Evolutionary conservation across 805 yeast genomes (phyloP), one percentile per base, ranked within the genome.

Genomic region (Phaffomyces thermotolerans): DNA sequence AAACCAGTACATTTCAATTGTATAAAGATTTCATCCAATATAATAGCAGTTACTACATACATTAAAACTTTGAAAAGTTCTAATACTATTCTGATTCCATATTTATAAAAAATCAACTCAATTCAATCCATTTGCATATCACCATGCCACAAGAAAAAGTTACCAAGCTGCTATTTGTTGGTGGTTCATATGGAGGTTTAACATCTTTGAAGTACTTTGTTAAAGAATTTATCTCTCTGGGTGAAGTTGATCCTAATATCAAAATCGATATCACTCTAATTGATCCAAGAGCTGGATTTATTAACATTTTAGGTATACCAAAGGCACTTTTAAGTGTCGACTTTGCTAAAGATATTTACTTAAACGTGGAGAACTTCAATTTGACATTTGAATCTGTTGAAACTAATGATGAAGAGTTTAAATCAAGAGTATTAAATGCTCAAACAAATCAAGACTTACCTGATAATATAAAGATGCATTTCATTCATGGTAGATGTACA

Each of bases 261-360:
- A 34, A 43, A 17, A 43, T 60, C 6, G 60, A 65, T n/a, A 53
- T 66, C 15, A 53, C 54, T 1, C 39, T 69, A n/a, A 50, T 68
- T 2, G 73, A 69, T 36, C 70, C 72, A 13, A 57, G 68, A 40
- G 62, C 64, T 2, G 74, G 74, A 8, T 65, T 68, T 43, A 55
- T 69, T 44, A 69, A 69, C 45, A 46, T 67, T 4, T 51, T 67
- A 43, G 73, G 71, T 1, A 57, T 67, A 9, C 73, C 73, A 9
- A 52, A 62, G 13, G 60, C 69, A 6, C 55, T 69, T 17, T 56
- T 67, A 37, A 67, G 66, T 46, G 50, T 54, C 0, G 59, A 64
- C n/a, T 67, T 65, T 52, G 72, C 72, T 25, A 51, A 50, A 25
- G 48, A 53, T 4, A 58, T 65, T 22, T 68, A 57, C 37, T 53